Conservation (phyloP, 805 yeast genomes). For the Ascoidea asiatica region DNA sequence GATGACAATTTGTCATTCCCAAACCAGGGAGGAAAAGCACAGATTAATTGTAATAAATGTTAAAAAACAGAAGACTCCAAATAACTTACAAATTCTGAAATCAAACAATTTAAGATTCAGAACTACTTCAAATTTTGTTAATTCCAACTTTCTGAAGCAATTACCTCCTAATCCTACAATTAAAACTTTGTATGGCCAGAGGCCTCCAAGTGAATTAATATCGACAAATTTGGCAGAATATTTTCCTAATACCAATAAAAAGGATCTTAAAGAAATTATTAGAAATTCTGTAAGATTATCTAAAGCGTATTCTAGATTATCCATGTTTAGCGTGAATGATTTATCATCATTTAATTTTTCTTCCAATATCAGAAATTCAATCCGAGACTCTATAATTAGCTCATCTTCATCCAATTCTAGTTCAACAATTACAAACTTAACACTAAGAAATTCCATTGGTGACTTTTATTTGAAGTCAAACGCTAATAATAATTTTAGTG, state of each 20-base stretch:
- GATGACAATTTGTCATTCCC: background rate
- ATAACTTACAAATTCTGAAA: too few relatives aligned
- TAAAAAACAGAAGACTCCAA: background rate
- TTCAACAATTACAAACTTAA: background rate
- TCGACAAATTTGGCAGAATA: slow-evolving; percentile 82
- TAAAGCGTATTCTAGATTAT: slow-evolving; percentile 10
- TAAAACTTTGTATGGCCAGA: slow-evolving; percentile 51
- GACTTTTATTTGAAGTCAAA: background rate
- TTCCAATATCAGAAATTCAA: too few relatives aligned
- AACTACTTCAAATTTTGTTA: background rate
- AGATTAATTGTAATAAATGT: background rate
- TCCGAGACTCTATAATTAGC: background rate
- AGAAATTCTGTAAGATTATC: slow-evolving; percentile 63
- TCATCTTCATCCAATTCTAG: background rate
- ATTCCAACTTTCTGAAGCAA: too few relatives aligned
- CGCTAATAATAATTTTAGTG: background rate
- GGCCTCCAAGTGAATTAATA: slow-evolving; percentile 89
- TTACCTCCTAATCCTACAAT: slow-evolving; percentile 1
- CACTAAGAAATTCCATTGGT: background rate
- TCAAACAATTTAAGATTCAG: background rate
- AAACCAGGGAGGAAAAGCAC: background rate
- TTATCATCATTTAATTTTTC: too few relatives aligned
- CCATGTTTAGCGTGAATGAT: slow-evolving; percentile 9
- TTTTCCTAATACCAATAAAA: slow-evolving; percentile 72
- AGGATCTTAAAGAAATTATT: slow-evolving; percentile 64